These are phyloP conservation scores for Auriscalpium vulgare DNA, from an alignment of 768 basidiomycete genomes.

Conservation along the genomic window DNA sequence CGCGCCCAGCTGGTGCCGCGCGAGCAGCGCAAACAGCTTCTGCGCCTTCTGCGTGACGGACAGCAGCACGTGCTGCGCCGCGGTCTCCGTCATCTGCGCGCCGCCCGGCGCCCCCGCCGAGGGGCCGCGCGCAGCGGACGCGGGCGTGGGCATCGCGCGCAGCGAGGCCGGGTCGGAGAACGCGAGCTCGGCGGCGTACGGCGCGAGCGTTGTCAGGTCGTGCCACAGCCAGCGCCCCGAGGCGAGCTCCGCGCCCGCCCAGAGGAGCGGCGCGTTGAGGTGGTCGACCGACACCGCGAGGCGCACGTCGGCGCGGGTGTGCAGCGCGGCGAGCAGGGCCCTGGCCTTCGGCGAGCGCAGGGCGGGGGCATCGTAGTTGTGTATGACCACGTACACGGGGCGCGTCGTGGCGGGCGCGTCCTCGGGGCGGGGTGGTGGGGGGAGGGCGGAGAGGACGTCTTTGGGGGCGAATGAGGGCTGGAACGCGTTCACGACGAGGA, in stretches of 20 bases:
- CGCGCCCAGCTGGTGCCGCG: conserved; percentile 56
- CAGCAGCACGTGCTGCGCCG: conserved; percentile 73
- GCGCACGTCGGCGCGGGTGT: conserved; percentile 69
- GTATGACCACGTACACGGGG: conserved; percentile 72
- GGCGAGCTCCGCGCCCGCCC: conserved; percentile 60
- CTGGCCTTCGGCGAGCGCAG: conserved; percentile 59
- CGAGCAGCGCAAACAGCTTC: conserved; percentile 71
- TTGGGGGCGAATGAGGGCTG: conserved; percentile 60
- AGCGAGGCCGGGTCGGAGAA: background rate
- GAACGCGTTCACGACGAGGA: conserved; percentile 74
- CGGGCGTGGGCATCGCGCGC: background rate
- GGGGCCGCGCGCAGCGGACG: conserved; percentile 4
- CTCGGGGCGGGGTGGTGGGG: conserved; percentile 30
- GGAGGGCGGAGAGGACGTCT: conserved; percentile 34
- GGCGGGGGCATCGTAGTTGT: conserved; percentile 79
- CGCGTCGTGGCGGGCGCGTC: conserved; percentile 44
- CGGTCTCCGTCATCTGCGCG: conserved; percentile 60
- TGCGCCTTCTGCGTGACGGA: conserved; percentile 85
- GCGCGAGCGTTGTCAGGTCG: conserved; percentile 63
- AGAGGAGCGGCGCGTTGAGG: conserved; percentile 76
- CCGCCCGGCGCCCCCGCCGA: conserved; percentile 10
- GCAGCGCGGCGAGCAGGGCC: conserved; percentile 63
- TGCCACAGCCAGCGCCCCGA: conserved; percentile 71
- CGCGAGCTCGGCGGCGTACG: conserved; percentile 7
- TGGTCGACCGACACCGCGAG: conserved; percentile 84